These are phyloP conservation scores for Mortierella sp. DNA, from an alignment of 371 early-diverging fungal genomes.

Conservation along the genomic window DNA sequence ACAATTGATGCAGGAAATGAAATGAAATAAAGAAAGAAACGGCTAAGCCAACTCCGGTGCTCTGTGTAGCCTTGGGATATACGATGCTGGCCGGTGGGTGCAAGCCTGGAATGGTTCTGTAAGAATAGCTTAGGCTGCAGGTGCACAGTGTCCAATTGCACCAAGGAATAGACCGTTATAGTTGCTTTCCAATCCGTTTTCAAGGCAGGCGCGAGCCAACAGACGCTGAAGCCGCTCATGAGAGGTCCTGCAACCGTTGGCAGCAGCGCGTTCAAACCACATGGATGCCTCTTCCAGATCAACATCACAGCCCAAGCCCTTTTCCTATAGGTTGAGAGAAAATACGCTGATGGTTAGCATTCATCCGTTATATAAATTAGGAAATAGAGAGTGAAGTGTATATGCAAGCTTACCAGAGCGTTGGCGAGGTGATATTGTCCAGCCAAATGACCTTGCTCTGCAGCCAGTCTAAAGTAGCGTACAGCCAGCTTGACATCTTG, in stretches of 20 bases:
- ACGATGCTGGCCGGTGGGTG: constrained; percentile 3
- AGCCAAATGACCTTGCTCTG: constrained; percentile 72
- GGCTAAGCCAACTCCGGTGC: background rate
- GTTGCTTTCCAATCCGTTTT: constrained; percentile 57
- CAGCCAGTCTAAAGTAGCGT: constrained; percentile 71
- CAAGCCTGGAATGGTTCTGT: background rate
- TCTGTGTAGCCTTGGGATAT: constrained; percentile 4
- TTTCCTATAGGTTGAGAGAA: constrained; percentile 58
- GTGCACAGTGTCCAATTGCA: constrained; percentile 65
- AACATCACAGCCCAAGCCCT: constrained; percentile 76
- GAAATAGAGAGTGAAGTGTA: background rate
- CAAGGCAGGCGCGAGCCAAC: constrained; percentile 62
- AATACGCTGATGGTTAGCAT: background rate
- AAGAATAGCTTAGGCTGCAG: constrained; percentile 60
- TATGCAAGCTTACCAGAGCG: constrained; percentile 38
- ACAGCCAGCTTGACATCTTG: constrained; percentile 69
- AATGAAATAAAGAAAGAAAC: background rate
- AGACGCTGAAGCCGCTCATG: constrained; percentile 66
- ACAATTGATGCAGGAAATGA: background rate
- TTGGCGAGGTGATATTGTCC: constrained; percentile 76
- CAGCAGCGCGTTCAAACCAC: constrained; percentile 81
- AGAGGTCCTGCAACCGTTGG: constrained; percentile 65
- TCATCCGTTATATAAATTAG: no score
- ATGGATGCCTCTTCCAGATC: constrained; percentile 70
- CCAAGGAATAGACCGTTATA: constrained; percentile 57